These are phyloP conservation scores for Mallotus repandus DNA, from an alignment of 441 rosid species.

Conservation along the genomic window DNA sequence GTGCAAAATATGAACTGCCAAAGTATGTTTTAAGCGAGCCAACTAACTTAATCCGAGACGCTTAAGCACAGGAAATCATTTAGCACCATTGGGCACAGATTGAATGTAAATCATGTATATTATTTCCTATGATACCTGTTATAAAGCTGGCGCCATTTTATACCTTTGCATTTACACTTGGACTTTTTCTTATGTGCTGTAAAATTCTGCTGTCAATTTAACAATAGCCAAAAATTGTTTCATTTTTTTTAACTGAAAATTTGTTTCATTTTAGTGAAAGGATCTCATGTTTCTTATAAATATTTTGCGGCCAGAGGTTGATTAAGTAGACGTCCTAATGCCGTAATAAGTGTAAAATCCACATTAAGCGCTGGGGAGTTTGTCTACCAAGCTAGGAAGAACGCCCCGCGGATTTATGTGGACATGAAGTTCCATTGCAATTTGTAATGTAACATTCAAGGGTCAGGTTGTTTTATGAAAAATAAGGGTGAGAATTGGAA, in stretches of 20 bases:
- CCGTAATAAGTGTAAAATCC: too few species aligned
- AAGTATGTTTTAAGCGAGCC: conserved; percentile 89
- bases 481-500: too few species aligned
- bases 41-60: conserved; percentile 61
- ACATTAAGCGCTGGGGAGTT: too few species aligned
- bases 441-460: too few species aligned
- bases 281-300: background rate
- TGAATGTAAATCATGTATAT: conserved; percentile 52
- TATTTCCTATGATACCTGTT: conserved; percentile 18
- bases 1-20: conserved; percentile 85
- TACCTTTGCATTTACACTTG: background rate
- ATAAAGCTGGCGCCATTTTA: conserved; percentile 18
- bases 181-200: conserved; percentile 7
- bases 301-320: background rate
- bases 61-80: conserved; percentile 30
- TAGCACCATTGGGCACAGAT: conserved; percentile 17
- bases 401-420: too few species aligned
- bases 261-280: conserved; percentile 17
- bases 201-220: conserved; percentile 11
- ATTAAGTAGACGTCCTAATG: background rate
- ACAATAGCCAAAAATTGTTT: conserved; percentile 10
- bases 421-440: too few species aligned
- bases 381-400: too few species aligned
- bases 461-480: too few species aligned
- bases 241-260: background rate